phyloP scores from a whole-genome alignment of 352 stramenopile genomes.

The Phytopythium oedochilum region DNA sequence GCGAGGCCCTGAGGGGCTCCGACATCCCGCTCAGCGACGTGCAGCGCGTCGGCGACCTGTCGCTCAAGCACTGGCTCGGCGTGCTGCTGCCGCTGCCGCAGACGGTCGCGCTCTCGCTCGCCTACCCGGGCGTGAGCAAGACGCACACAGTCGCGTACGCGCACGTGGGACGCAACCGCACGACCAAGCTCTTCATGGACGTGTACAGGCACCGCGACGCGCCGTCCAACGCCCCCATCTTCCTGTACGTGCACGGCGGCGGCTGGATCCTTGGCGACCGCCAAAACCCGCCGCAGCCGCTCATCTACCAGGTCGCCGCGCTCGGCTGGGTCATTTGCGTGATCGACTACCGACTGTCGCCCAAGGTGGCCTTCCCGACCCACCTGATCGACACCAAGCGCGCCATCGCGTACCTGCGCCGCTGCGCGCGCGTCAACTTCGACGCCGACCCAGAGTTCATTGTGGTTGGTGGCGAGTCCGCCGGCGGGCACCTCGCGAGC shows the following conservation, averaged over 20 bases:
- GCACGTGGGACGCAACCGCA: conserved; percentile 58
- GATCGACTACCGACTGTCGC: conserved; percentile 73
- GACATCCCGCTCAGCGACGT: conserved; percentile 27
- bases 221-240: conserved; percentile 51
- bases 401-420: conserved; percentile 60
- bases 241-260: conserved; percentile 80
- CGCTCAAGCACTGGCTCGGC: conserved; percentile 42
- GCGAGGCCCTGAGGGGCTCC: conserved; percentile 27
- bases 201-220: conserved; percentile 58
- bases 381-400: conserved; percentile 71
- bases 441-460: conserved; percentile 62
- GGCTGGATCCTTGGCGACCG: conserved; percentile 65
- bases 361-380: conserved; percentile 58
- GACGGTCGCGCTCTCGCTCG: conserved; percentile 35
- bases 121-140: conserved; percentile 47
- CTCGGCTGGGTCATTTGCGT: conserved; percentile 68
- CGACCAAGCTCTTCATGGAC: conserved; percentile 62
- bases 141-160: conserved; percentile 54
- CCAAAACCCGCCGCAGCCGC: conserved; percentile 33
- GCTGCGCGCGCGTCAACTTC: conserved; percentile 33
- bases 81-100: conserved; percentile 60
- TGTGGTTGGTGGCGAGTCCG: conserved; percentile 65
- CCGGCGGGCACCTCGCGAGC: conserved; percentile 62
- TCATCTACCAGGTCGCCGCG: conserved; percentile 56
- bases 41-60: conserved; percentile 38